Percentiles rank a stretch among this genome's conserved stretches.
Conservation (phyloP, 73 alveolate genomes). For the Symbiodinium pilosum region DNA sequence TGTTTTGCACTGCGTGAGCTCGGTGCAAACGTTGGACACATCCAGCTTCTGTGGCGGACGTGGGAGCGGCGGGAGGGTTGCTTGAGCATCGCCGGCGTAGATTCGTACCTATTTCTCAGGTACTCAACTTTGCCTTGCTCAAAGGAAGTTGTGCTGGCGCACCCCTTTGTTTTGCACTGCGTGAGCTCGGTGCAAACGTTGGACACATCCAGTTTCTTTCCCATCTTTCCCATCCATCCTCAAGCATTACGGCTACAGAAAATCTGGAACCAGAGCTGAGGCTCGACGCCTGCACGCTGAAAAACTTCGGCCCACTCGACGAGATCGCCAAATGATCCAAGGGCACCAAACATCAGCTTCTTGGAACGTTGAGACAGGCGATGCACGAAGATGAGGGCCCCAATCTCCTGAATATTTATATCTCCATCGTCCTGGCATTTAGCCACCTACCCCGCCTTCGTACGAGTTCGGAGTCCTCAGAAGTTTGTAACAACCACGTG, state of each 20-base stretch:
- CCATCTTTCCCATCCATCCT: not conserved
- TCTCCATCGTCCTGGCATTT: not conserved
- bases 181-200: not conserved
- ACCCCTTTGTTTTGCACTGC: not conserved
- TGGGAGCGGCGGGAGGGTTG: not conserved
- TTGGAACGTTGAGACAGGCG: not conserved
- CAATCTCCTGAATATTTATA: not conserved
- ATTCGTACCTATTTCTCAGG: not conserved
- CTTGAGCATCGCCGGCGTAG: not conserved
- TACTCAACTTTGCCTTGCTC: not conserved
- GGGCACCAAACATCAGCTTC: not conserved
- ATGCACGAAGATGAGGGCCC: not conserved
- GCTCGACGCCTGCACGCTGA: not conserved
- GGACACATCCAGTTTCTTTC: not conserved
- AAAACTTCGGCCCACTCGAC: not conserved
- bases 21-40: not conserved
- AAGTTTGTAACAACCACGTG: not conserved
- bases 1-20: not conserved
- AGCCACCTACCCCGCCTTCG: not conserved
- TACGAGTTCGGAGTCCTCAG: not conserved
- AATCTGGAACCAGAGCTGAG: not conserved
- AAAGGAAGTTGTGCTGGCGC: not conserved
- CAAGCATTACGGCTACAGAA: not conserved
- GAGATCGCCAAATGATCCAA: not conserved
- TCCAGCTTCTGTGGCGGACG: not conserved